These are phyloP conservation scores for Casuarina cunninghamiana DNA, from an alignment of 306 rosid species.

Conservation along the genomic window DNA sequence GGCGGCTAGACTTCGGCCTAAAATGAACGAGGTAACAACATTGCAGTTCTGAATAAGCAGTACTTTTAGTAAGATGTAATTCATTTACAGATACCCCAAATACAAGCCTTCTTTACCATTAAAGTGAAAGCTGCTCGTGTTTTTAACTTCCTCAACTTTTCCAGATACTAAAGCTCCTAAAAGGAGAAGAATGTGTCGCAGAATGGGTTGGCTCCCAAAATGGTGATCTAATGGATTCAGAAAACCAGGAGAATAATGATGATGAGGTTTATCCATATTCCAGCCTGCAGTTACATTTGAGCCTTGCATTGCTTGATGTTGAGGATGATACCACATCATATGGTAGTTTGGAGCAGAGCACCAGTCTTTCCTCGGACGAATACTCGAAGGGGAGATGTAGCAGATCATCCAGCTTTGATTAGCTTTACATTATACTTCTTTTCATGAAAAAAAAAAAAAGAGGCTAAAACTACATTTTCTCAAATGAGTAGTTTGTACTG, in stretches of 20 bases:
- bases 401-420: constrained; percentile 80
- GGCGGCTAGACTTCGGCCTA: constrained; percentile 83
- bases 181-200: constrained; percentile 52
- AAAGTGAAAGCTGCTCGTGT: background rate
- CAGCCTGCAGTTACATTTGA: constrained; percentile 66
- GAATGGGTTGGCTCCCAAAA: constrained; percentile 18
- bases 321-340: constrained; percentile 53
- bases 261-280: constrained; percentile 93
- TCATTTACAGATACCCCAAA: background rate
- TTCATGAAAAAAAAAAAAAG: background rate
- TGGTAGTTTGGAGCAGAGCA: constrained; percentile 52
- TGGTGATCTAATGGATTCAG: constrained; percentile 30
- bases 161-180: constrained; percentile 71
- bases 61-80: constrained; percentile 11
- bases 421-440: constrained; percentile 25
- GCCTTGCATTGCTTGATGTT: constrained; percentile 75
- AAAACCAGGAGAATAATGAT: constrained; percentile 59
- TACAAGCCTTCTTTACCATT: constrained; percentile 1
- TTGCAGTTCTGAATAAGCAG: constrained; percentile 1
- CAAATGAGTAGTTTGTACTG: constrained; percentile 18
- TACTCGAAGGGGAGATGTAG: constrained; percentile 67
- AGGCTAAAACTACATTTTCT: background rate
- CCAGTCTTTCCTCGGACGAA: constrained; percentile 39
- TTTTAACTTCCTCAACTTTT: background rate
- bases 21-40: constrained; percentile 58